Percentiles rank a stretch among this genome's conserved stretches.
phyloP scores from a whole-genome alignment of 352 stramenopile species.

The Phytopythium sindhum region DNA sequence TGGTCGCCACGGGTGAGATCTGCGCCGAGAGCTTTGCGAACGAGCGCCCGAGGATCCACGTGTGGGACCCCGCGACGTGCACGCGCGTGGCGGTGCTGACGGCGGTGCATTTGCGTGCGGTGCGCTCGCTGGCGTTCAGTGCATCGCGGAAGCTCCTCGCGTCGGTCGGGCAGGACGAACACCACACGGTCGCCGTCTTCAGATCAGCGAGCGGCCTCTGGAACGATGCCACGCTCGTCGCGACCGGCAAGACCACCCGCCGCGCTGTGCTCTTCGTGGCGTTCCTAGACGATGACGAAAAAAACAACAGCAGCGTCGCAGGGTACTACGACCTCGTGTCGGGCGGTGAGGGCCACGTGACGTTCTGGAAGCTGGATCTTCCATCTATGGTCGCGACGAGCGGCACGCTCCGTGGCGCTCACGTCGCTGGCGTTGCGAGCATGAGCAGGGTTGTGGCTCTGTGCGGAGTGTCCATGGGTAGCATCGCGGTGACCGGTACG shows the following conservation, averaged over 20 bases:
- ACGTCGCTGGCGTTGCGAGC: neutral
- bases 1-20: slow-evolving; percentile 74
- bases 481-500: slow-evolving; percentile 50
- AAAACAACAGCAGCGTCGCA: slow-evolving; percentile 9
- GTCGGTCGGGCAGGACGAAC: slow-evolving; percentile 67
- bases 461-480: slow-evolving; percentile 55
- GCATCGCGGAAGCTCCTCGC: slow-evolving; percentile 41
- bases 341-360: slow-evolving; percentile 60
- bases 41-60: slow-evolving; percentile 62
- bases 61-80: slow-evolving; percentile 72
- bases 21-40: slow-evolving; percentile 46
- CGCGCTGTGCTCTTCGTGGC: slow-evolving; percentile 56
- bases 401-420: slow-evolving; percentile 62
- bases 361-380: slow-evolving; percentile 65
- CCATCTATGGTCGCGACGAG: slow-evolving; percentile 43
- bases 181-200: slow-evolving; percentile 74
- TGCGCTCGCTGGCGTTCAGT: slow-evolving; percentile 65
- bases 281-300: slow-evolving; percentile 53
- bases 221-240: slow-evolving; percentile 60
- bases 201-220: slow-evolving; percentile 49
- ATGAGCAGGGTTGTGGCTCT: slow-evolving; percentile 20
- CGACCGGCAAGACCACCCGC: slow-evolving; percentile 43
- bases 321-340: slow-evolving; percentile 51
- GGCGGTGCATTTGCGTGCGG: slow-evolving; percentile 62
- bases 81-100: slow-evolving; percentile 42